Evolutionary conservation across 805 yeast species (phyloP).

Genomic region (Saccharomycopsis olivae): DNA sequence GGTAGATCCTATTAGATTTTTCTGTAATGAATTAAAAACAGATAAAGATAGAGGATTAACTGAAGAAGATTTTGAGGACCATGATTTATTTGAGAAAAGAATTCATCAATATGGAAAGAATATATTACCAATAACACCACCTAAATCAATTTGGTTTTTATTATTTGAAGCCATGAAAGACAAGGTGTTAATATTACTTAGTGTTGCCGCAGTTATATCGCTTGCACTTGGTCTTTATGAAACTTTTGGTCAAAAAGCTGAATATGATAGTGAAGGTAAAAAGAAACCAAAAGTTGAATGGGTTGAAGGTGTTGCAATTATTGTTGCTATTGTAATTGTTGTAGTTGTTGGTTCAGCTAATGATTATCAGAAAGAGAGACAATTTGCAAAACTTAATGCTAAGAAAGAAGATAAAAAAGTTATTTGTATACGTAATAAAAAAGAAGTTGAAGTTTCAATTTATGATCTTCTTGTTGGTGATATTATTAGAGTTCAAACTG

Average conservation of each 20-base stretch:
- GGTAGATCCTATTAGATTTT: constrained; percentile 11
- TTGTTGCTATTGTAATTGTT: constrained; percentile 83
- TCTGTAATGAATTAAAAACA: constrained; percentile 27
- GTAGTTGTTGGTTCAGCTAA: constrained; percentile 91
- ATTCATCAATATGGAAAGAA: constrained; percentile 54
- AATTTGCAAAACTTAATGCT: constrained; percentile 77
- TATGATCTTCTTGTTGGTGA: constrained; percentile 83
- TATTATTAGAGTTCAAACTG: constrained; percentile 72
- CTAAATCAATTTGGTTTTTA: constrained; percentile 55
- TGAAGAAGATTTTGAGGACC: constrained; percentile 24
- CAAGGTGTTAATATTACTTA: constrained; percentile 73
- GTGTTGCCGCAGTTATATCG: constrained; percentile 82
- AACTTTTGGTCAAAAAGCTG: constrained; percentile 74
- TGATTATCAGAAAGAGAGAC: constrained; percentile 93
- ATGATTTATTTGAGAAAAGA: constrained; percentile 25
- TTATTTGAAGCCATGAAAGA: constrained; percentile 84
- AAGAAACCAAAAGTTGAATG: constrained; percentile 81
- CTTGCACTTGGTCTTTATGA: constrained; percentile 87
- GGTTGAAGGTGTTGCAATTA: constrained; percentile 98
- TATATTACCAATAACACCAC: constrained; percentile 56
- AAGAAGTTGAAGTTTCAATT: constrained; percentile 56
- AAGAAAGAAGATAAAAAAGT: constrained; percentile 82
- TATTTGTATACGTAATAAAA: constrained; percentile 61
- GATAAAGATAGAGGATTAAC: constrained; percentile 33
- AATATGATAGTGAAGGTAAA: constrained; percentile 69